A percentile compares a stretch with the other conserved stretches of the same genome.
Evolutionary conservation across 2,329 filamentous ascomycete genomes (phyloP).

Genomic region (Colletotrichum shisoi): DNA sequence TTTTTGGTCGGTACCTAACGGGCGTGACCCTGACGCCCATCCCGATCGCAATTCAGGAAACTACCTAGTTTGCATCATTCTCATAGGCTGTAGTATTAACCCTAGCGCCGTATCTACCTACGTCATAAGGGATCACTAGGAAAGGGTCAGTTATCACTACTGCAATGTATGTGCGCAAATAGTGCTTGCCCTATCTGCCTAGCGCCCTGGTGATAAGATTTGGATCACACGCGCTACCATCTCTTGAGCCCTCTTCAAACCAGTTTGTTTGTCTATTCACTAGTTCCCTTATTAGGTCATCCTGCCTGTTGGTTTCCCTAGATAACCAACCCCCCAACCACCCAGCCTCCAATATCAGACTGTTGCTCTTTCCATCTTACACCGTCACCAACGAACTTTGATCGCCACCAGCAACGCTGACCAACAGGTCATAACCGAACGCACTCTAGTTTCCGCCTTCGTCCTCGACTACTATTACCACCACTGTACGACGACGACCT

Average conservation of each 20-base stretch:
- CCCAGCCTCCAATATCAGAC: neutral
- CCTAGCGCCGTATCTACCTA: conserved; percentile 4
- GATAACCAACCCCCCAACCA: conserved; percentile 1
- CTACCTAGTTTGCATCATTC: neutral
- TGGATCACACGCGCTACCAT: neutral
- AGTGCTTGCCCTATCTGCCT: conserved; percentile 1
- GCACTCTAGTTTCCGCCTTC: neutral
- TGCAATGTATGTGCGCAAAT: neutral
- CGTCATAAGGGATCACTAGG: conserved; percentile 32
- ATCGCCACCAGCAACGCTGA: neutral
- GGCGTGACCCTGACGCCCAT: neutral
- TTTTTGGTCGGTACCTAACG: conserved; percentile 4
- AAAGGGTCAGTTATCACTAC: conserved; percentile 1
- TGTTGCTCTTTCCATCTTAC: too few relatives aligned
- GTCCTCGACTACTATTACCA: neutral
- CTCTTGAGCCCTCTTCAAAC: neutral
- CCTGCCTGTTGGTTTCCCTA: neutral
- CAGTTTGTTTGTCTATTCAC: neutral
- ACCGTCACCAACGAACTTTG: neutral
- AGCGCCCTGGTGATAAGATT: conserved; percentile 1
- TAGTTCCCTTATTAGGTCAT: neutral
- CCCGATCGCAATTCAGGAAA: neutral
- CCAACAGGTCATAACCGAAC: neutral
- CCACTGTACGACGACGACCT: neutral
- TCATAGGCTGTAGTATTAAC: neutral